Conservation (phyloP, 1,284 basidiomycete species). For the Malassezia brasiliensis region DNA sequence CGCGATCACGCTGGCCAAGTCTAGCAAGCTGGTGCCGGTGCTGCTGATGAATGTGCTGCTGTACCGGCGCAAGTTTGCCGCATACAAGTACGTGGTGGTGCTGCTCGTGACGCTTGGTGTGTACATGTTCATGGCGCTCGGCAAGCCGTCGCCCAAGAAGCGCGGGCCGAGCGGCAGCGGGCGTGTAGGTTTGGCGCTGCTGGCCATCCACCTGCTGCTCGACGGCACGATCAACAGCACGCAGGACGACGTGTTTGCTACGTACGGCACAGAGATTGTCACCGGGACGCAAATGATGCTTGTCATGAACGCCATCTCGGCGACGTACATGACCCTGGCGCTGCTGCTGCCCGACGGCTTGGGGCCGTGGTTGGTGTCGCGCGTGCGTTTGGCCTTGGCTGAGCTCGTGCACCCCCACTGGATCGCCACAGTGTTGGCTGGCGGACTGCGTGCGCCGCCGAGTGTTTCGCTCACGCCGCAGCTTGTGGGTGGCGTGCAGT, state of each 20-base stretch:
- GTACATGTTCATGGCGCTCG: constrained; percentile 78
- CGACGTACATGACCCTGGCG: constrained; percentile 25
- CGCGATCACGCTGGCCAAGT: constrained; percentile 95
- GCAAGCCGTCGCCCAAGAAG: constrained; percentile 25
- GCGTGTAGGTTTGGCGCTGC: constrained; percentile 55
- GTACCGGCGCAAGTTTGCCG: constrained; percentile 45
- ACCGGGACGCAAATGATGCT: constrained; percentile 99
- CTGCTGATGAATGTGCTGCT: constrained; percentile 79
- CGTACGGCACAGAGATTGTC: constrained; percentile 53
- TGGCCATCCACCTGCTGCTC: constrained; percentile 74
- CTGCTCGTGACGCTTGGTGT: constrained; percentile 74
- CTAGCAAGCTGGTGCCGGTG: constrained; percentile 93
- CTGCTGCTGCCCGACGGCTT: constrained; percentile 57
- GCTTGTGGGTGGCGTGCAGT: constrained; percentile 49
- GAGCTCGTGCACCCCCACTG: constrained; percentile 14
- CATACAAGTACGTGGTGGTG: constrained; percentile 48
- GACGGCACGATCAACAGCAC: constrained; percentile 96
- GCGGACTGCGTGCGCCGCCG: background rate
- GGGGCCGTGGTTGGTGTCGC: background rate
- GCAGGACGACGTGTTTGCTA: constrained; percentile 89
- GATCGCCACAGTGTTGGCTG: constrained; percentile 5
- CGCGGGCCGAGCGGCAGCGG: constrained; percentile 28
- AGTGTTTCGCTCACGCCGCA: constrained; percentile 51
- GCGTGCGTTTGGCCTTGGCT: background rate
- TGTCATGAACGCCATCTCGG: constrained; percentile 72